A percentile compares a stretch with the other conserved stretches of the same genome.
Conservation (phyloP, 2,329 filamentous ascomycete species). For the Lomentospora prolificans region DNA sequence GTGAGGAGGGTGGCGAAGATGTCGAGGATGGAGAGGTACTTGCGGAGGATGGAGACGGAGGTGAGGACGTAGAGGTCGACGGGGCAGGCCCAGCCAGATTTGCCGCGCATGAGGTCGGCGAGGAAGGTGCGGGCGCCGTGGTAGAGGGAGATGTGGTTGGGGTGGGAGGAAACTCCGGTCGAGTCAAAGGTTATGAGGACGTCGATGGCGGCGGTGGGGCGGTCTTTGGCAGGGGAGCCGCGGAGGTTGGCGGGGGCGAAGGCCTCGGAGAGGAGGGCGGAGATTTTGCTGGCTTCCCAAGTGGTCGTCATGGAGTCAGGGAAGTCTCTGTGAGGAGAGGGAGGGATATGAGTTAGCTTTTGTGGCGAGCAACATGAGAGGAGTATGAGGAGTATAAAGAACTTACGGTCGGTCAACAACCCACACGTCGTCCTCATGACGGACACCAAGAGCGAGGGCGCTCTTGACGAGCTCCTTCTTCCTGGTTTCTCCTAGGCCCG, state of each 20-base stretch:
- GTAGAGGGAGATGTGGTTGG: conserved; percentile 87
- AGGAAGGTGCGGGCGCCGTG: conserved; percentile 71
- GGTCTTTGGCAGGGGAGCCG: conserved; percentile 21
- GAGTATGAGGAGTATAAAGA: background rate
- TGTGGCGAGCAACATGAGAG: background rate
- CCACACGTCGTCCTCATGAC: conserved; percentile 67
- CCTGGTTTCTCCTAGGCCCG: conserved; percentile 74
- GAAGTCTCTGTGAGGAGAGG: conserved; percentile 50
- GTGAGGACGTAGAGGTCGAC: conserved; percentile 80
- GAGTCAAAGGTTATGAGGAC: conserved; percentile 82
- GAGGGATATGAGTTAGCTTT: conserved; percentile 6
- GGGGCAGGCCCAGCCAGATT: conserved; percentile 57
- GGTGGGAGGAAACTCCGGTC: conserved; percentile 75
- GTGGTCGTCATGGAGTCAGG: conserved; percentile 77
- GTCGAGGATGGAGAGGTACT: conserved; percentile 74
- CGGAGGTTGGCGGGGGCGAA: conserved; percentile 58
- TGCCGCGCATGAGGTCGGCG: conserved; percentile 50
- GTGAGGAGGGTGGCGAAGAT: conserved; percentile 56
- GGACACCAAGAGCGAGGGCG: conserved; percentile 65
- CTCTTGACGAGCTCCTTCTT: conserved; percentile 78
- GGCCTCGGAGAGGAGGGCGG: conserved; percentile 57
- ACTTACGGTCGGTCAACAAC: conserved; percentile 69
- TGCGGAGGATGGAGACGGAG: conserved; percentile 61
- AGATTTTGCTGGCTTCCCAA: conserved; percentile 66
- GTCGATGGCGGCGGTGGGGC: conserved; percentile 54